Conservation (phyloP, 352 stramenopile species). For the Globisporangium camurandrum region DNA sequence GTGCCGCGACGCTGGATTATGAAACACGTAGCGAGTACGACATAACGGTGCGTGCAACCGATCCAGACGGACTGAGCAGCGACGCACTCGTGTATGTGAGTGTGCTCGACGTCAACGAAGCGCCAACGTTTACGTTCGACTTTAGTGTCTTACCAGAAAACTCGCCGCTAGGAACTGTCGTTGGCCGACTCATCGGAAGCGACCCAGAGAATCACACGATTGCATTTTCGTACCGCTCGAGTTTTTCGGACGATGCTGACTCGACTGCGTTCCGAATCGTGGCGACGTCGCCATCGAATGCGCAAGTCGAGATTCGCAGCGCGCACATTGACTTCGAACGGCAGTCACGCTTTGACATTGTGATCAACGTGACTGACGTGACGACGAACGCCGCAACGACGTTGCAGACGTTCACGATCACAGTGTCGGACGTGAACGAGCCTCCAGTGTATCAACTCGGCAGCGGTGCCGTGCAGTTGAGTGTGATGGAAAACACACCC, state of each 20-base stretch:
- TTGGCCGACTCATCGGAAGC: slow-evolving; percentile 24
- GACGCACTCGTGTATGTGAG: slow-evolving; percentile 12
- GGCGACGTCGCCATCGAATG: slow-evolving; percentile 18
- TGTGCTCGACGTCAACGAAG: slow-evolving; percentile 25
- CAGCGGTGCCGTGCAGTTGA: not conserved
- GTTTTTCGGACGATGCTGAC: slow-evolving; percentile 14
- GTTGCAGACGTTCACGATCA: slow-evolving; percentile 4
- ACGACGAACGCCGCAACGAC: slow-evolving; percentile 18
- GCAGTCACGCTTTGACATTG: slow-evolving; percentile 23
- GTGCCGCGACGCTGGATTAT: slow-evolving; percentile 6
- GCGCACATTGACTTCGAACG: slow-evolving; percentile 34
- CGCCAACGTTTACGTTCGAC: slow-evolving; percentile 12
- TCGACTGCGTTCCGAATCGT: slow-evolving; percentile 30
- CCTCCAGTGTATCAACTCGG: slow-evolving; percentile 13
- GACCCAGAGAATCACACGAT: slow-evolving; percentile 52
- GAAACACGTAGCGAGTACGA: slow-evolving; percentile 12
- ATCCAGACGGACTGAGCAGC: slow-evolving; percentile 13
- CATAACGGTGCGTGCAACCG: slow-evolving; percentile 16
- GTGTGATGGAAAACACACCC: slow-evolving; percentile 3
- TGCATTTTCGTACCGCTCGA: slow-evolving; percentile 22
- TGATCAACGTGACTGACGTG: slow-evolving; percentile 28
- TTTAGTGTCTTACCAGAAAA: slow-evolving; percentile 29
- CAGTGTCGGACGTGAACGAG: slow-evolving; percentile 24
- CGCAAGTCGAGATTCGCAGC: slow-evolving; percentile 35
- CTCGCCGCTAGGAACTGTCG: slow-evolving; percentile 24